Base-by-base conservation (phyloP, 306 rosid genomes). In the Cucurbita argyrosperma region DNA sequence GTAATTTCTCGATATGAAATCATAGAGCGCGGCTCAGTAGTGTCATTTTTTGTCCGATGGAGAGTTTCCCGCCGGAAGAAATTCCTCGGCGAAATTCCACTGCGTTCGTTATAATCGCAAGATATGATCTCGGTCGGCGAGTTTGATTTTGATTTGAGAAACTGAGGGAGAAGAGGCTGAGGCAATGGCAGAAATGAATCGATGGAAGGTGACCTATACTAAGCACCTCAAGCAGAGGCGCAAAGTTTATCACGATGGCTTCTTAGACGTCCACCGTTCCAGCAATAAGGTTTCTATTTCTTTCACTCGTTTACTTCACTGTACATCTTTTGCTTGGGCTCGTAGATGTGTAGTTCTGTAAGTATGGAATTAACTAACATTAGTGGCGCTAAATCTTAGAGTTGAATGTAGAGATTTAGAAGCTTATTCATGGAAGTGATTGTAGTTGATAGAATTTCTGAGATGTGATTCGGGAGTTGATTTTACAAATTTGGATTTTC, bases 161-260 rank as follows among this genome's bases (percentile, higher is more conserved):
- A 15, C 16, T 69, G 40, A 6, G 26, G 5, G 61, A 19, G 78
- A 76, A 76, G 45, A 50, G 52, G 23, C 71, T 16, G 78, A 38
- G 47, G 30, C 75, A 71, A 87, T 87, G 96, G 87, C 21, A 79
- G 87, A 85, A 46, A 55, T 72, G 79, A 85, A 88, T 78, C 90
- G 89, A 63, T 90, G 97, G 97, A 82, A 70, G 72, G 94, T 84
- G 55, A 93, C 92, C 77, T 89, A 87, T 86, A 85, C 96, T 1
- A 93, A 84, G 84, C 92, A 89, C 79, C 15, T 87, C 74, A 87
- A 79, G 70, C 92, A 86, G 89, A 94, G 90, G 87, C 92, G 90
- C 77, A 89, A 88, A 80, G 90, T 85, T 49, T 88, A 86, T 77
- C 91, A 84, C 78, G 97, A 94, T 59, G 97, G 98, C 51, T 86